A percentile compares a stretch with the other conserved stretches of the same genome.
phyloP scores from a whole-genome alignment of 352 stramenopile genomes.

The Pythium guiyangense region DNA sequence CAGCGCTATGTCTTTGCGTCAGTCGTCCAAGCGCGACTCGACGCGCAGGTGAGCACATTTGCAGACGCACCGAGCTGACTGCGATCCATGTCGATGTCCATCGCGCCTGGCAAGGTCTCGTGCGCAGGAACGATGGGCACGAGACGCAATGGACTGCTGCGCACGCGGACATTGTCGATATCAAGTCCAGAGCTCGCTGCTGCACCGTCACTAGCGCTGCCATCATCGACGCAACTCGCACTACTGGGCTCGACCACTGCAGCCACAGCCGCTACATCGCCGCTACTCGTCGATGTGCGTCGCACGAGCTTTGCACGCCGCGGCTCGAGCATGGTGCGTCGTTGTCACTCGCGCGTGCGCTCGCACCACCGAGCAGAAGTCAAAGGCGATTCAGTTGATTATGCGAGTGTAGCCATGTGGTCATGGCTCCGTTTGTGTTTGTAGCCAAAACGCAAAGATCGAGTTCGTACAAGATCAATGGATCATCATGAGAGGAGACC shows the following conservation, averaged over 20 bases:
- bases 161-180: not conserved
- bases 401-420: no score
- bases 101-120: conserved; percentile 12
- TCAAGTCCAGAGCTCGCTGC: no score
- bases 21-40: not conserved
- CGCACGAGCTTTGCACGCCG: not conserved
- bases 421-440: no score
- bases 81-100: conserved; percentile 24
- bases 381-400: not conserved
- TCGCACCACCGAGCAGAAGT: not conserved
- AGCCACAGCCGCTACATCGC: not conserved
- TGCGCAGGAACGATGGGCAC: conserved; percentile 23
- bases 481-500: no score
- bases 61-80: conserved; percentile 26
- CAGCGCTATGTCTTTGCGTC: no score
- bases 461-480: no score
- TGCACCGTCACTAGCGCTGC: not conserved
- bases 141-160: conserved; percentile 2
- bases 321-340: not conserved
- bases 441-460: no score
- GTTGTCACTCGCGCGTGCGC: not conserved
- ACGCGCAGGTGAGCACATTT: not conserved
- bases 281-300: not conserved
- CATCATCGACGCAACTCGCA: not conserved
- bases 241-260: not conserved